phyloP scores from a whole-genome alignment of 805 yeast species.

The Ogataea wickerhamii region DNA sequence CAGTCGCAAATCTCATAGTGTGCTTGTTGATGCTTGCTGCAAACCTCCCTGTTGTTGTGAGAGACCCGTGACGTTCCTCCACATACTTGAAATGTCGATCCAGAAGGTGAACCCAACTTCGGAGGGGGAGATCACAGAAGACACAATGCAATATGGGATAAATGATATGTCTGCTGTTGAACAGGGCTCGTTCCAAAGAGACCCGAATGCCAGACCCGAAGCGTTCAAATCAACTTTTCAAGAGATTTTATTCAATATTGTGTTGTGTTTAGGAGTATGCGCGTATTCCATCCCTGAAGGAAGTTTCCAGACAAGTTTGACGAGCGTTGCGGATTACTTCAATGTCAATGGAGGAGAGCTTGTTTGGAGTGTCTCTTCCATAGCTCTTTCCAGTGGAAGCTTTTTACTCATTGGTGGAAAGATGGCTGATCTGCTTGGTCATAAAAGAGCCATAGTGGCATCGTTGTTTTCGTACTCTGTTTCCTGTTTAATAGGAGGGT shows the following conservation, averaged over 20 bases:
- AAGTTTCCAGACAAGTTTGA: slow-evolving; percentile 32
- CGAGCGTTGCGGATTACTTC: slow-evolving; percentile 29
- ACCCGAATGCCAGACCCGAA: slow-evolving; percentile 27
- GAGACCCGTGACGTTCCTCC: no score
- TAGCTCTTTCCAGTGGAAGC: slow-evolving; percentile 35
- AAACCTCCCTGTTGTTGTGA: no score
- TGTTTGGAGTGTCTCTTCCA: slow-evolving; percentile 38
- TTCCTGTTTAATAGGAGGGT: slow-evolving; percentile 26
- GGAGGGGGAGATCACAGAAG: no score
- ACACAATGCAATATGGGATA: no score
- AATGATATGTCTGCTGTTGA: not conserved
- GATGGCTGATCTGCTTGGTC: slow-evolving; percentile 37
- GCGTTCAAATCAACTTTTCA: slow-evolving; percentile 28
- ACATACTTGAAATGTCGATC: no score
- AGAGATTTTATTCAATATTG: slow-evolving; percentile 30
- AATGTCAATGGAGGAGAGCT: slow-evolving; percentile 34
- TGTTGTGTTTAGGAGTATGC: slow-evolving; percentile 33
- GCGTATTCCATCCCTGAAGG: slow-evolving; percentile 34
- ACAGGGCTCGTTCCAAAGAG: not conserved
- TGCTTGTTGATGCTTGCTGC: no score
- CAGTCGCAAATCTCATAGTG: no score
- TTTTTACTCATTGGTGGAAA: slow-evolving; percentile 36
- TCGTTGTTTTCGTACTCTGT: slow-evolving; percentile 13
- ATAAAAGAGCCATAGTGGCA: slow-evolving; percentile 29
- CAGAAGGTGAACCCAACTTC: no score